Conservation (phyloP, 495 filamentous ascomycete genomes). For the Chaetomium fimeti region DNA sequence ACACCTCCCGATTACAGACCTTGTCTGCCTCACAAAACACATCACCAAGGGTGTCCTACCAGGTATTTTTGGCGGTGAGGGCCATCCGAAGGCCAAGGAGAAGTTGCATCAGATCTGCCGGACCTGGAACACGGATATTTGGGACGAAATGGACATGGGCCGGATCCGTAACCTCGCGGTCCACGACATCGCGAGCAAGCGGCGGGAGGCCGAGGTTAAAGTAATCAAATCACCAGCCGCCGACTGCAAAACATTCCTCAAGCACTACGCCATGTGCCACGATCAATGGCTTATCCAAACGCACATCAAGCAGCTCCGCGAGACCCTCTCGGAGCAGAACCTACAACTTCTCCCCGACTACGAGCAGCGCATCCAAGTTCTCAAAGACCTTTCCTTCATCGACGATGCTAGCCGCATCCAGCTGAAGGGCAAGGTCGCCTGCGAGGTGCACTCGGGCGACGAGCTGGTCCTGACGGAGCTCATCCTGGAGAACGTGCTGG, state of each 20-base stretch:
- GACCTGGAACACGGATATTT: slow-evolving; percentile 68
- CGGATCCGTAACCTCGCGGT: slow-evolving; percentile 75
- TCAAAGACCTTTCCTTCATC: slow-evolving; percentile 87
- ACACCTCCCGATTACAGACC: slow-evolving; percentile 65
- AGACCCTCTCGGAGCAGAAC: slow-evolving; percentile 92
- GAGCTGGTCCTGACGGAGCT: slow-evolving; percentile 97
- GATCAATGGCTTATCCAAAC: slow-evolving; percentile 93
- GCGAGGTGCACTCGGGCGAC: slow-evolving; percentile 96
- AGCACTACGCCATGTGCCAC: slow-evolving; percentile 92
- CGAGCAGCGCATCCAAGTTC: slow-evolving; percentile 86
- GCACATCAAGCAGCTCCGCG: slow-evolving; percentile 79
- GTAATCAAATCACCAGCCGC: slow-evolving; percentile 59
- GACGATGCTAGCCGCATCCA: slow-evolving; percentile 80
- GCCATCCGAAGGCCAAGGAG: slow-evolving; percentile 50
- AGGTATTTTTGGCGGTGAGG: slow-evolving; percentile 50
- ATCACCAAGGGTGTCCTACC: slow-evolving; percentile 61
- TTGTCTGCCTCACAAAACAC: slow-evolving; percentile 79
- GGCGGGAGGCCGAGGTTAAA: slow-evolving; percentile 58
- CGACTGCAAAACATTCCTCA: slow-evolving; percentile 70
- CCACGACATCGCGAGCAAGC: slow-evolving; percentile 68
- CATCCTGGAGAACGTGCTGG: slow-evolving; percentile 92
- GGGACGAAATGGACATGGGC: slow-evolving; percentile 83
- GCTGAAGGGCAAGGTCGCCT: slow-evolving; percentile 96
- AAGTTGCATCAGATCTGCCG: slow-evolving; percentile 60
- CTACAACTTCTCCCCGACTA: slow-evolving; percentile 97